Base-by-base conservation (phyloP, 1,284 basidiomycete species). In the Pascua sp. region DNA sequence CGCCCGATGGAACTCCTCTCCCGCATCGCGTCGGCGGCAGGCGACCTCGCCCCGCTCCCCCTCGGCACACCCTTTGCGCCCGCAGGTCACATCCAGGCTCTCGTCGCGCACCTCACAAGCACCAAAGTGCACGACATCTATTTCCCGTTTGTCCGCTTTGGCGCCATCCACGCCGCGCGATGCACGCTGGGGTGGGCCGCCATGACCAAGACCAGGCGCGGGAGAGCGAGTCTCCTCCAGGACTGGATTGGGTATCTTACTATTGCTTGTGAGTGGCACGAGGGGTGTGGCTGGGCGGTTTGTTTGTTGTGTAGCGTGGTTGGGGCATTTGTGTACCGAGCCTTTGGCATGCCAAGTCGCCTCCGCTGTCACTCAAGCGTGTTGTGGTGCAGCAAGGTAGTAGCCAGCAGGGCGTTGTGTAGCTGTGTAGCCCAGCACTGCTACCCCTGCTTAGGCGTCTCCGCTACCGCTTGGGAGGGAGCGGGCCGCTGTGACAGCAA, bases 241-340 rank as follows among this genome's bases (percentile, higher is more conserved):
- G 73, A 73, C 59, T 50, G 73, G 15, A 61, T 70, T 46, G 73
- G 73, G 4, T 77, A 70, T 50, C 63, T 77, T 8, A 59, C 61
- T 12, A 56, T 72, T 47, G 66, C 69, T 10, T 77, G 75, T 76
- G 58, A 63, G 73, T 70, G 5, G 10, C 13, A 32, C 24, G 24
- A 32, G 4, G 24, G 24, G 24, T 32, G 24, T 32, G 24, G 24
- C 24, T 4, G 24, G 24, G 17, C n/a, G 39, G 39, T 10, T 2
- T 49, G n/a, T n/a, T 24, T 11, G 9, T 39, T 11, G 18, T 32
- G 12, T 11, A 12, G 32, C 32, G 12, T 37, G 42, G 43, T n/a
- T 44, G 17, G 13, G 43, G 16, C 7, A 8, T 51, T 32, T 32
- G 24, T 32, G 24, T 32, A 4, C 24, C 24, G 24, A 32, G 24